Base-by-base conservation (phyloP, 345 rosid genomes). In the Sisymbrium altissimum region DNA sequence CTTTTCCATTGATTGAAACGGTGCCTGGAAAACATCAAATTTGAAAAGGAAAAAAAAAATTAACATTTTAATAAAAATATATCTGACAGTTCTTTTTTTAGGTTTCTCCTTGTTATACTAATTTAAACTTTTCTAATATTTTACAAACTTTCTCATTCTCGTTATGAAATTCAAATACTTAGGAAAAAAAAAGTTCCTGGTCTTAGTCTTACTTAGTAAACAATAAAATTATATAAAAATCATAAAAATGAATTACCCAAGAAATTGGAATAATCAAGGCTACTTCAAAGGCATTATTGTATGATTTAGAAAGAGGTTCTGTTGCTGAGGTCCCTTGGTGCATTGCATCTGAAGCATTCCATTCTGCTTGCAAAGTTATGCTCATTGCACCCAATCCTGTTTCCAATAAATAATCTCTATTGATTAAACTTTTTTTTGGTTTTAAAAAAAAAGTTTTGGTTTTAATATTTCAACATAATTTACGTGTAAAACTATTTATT, bases 321-420 rank as follows among this genome's bases (percentile, higher is more conserved):
- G 80, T 58, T 79, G 64, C 82, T 71, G 65, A 75, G 75, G 55
- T 92, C 96, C 74, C 92, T 86, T 21, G 93, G 97, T 7, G 96
- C 96, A 80, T 81, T 86, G 93, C 97, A 92, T 74, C 92, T 78
- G 79, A 87, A 92, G 50, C 97, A 92, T 64, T 92, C 92, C 78
- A 79, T 92, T 83, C 97, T 89, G 83, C 92, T 92, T 3, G 97
- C 97, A 54, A 89, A 92, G 84, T 92, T 92, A 62, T 92, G 97
- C 77, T 84, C 93, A 29, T 89, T 89, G 84, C 97, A 92, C 14
- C 96, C 96, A 14, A 79, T 25, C 80, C 97, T 91, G 79, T 39
- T 52, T 61, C 12, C n/a, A 53, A 9, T 46, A 46, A 27, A 41
- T 66, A 23, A 32, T 72, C 11, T 59, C 1, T 33, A 43, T 45